A percentile compares a stretch with the other conserved stretches of the same genome.
phyloP scores from a whole-genome alignment of 192 early-diverging fungal genomes.

The Ambispora gerdemannii region DNA sequence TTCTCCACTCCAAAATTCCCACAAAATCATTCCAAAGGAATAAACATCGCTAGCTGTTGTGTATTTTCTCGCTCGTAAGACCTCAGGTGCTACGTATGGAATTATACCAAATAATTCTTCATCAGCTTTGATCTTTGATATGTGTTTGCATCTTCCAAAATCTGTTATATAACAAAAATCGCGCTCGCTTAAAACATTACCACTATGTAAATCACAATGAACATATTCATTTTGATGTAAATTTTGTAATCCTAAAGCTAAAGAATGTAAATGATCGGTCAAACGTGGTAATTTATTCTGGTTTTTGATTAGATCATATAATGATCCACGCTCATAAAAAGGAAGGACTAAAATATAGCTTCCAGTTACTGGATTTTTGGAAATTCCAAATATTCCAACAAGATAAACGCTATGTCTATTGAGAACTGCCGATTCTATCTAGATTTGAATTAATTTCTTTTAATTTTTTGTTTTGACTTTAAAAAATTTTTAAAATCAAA shows the following conservation, averaged over 20 bases:
- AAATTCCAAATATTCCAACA: not conserved
- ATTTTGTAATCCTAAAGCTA: not conserved
- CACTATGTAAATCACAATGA: not conserved
- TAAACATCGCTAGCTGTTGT: slow-evolving; percentile 32
- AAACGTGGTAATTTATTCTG: not conserved
- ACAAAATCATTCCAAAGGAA: slow-evolving; percentile 45
- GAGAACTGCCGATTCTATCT: not conserved
- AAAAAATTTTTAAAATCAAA: no score
- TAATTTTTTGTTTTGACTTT: not conserved
- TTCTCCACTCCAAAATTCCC: slow-evolving; percentile 39
- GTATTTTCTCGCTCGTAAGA: not conserved
- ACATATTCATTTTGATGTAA: not conserved
- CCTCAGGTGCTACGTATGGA: slow-evolving; percentile 39
- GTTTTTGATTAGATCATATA: not conserved
- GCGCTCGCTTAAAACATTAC: not conserved
- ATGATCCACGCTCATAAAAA: no score
- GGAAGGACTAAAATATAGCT: not conserved
- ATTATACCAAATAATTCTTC: slow-evolving; percentile 31
- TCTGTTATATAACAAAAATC: slow-evolving; percentile 28
- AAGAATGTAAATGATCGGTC: not conserved
- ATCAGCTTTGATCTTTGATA: not conserved
- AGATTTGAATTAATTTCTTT: not conserved
- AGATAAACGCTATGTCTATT: no score
- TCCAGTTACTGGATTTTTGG: not conserved
- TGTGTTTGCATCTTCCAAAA: slow-evolving; percentile 35